Conservation (phyloP, 805 yeast species). For the Candida piceae region DNA sequence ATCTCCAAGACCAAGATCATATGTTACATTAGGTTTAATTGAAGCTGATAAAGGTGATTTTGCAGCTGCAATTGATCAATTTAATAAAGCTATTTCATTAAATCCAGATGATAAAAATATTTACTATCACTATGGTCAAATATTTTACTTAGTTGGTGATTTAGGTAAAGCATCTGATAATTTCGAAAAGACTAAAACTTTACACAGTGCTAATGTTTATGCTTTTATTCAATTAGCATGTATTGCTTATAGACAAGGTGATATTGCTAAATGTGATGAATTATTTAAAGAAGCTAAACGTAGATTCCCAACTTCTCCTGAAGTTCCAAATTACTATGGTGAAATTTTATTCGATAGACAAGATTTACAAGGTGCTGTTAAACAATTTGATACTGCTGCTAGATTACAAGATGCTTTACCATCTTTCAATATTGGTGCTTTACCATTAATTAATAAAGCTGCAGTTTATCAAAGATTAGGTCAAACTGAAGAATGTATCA, state of each 20-base stretch:
- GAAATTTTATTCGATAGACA: slow-evolving; percentile 84
- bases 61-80: slow-evolving; percentile 57
- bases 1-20: slow-evolving; percentile 74
- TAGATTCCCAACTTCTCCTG: slow-evolving; percentile 82
- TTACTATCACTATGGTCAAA: slow-evolving; percentile 93
- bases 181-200: slow-evolving; percentile 70
- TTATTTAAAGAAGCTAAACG: slow-evolving; percentile 62
- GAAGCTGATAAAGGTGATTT: slow-evolving; percentile 72
- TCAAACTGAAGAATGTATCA: slow-evolving; percentile 53
- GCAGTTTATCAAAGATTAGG: slow-evolving; percentile 57
- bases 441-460: slow-evolving; percentile 89
- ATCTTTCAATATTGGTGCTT: slow-evolving; percentile 74
- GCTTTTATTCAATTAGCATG: slow-evolving; percentile 93
- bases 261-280: slow-evolving; percentile 53
- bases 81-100: slow-evolving; percentile 62
- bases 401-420: slow-evolving; percentile 71
- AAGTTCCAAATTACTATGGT: slow-evolving; percentile 92
- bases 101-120: slow-evolving; percentile 74
- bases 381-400: slow-evolving; percentile 82
- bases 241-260: slow-evolving; percentile 75
- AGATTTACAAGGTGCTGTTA: slow-evolving; percentile 64
- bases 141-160: slow-evolving; percentile 75
- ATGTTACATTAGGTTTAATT: slow-evolving; percentile 76
- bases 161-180: slow-evolving; percentile 65
- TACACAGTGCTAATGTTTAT: slow-evolving; percentile 71